Base-by-base conservation (phyloP, 1,284 basidiomycete species). In the Neonothopanus nambi region DNA sequence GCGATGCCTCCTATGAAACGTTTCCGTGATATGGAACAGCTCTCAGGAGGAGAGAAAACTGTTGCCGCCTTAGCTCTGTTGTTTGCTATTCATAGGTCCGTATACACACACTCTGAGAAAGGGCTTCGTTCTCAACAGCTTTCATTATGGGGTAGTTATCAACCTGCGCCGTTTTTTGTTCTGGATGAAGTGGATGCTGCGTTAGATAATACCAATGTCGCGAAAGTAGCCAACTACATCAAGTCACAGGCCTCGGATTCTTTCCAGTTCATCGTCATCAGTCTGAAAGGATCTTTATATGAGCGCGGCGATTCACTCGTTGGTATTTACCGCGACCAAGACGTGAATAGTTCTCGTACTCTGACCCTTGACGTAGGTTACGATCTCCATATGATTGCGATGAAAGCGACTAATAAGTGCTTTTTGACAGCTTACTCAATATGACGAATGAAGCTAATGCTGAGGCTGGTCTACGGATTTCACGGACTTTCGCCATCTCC, bases 1-100 rank as follows among this genome's bases (percentile, higher is more conserved):
- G 95, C 95, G 1, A 99, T 99, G 92, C 96, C 96, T 0, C 95
- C 95, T 0, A 96, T 98, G 87, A 99, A 99, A 70, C 90, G 95
- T 5, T 99, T 99, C 80, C 84, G 95, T 59, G 97, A 99, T 69
- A 99, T 99, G 91, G 95, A 98, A 57, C 95, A 98, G 68, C 77
- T 99, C 5, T 98, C 95, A 0, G 97, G 96, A 50, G 97, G 97
- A 21, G 97, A 99, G 70, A 98, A 98, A 76, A 98, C 96, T 0
- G 96, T 99, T 58, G 97, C 97, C 3, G 96, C 97, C 5, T 76
- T 99, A 17, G 95, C 96, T 0, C 76, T 99, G 17, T 78, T 99
- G 24, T 98, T 99, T 66, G 94, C 96, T 12, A 97, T 99, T 54
- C 96, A 99, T 70, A 93, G 89, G 91, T 89, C 55, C 36, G 61